Evolutionary conservation across 495 filamentous ascomycete species (phyloP).

Genomic region (Gamarada debralockiae): DNA sequence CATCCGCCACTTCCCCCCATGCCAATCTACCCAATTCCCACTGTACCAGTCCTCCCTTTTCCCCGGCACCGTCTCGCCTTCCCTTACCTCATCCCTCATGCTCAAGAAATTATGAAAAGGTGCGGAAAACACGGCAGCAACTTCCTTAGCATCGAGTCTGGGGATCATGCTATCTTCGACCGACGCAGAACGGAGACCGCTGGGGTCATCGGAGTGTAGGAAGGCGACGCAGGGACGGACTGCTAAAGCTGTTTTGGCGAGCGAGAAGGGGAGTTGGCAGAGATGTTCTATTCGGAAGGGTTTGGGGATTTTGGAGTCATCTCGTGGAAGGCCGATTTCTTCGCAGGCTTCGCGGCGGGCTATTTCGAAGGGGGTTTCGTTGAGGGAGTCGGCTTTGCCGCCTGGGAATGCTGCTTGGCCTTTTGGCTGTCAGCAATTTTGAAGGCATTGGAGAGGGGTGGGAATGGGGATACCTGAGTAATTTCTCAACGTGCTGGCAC

Average conservation of each 20-base stretch:
- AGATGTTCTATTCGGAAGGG: slow-evolving; percentile 82
- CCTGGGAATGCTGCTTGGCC: slow-evolving; percentile 89
- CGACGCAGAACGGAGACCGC: slow-evolving; percentile 2
- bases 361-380: slow-evolving; percentile 59
- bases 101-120: slow-evolving; percentile 71
- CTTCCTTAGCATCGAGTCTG: slow-evolving; percentile 75
- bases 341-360: slow-evolving; percentile 85
- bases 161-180: slow-evolving; percentile 70
- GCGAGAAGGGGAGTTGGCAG: slow-evolving; percentile 73
- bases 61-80: slow-evolving; percentile 35
- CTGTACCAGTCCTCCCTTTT: slow-evolving; percentile 62
- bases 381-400: slow-evolving; percentile 52
- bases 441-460: neutral
- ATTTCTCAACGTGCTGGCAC: slow-evolving; percentile 66
- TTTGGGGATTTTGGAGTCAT: slow-evolving; percentile 54
- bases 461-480: slow-evolving; percentile 30
- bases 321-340: slow-evolving; percentile 80
- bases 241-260: slow-evolving; percentile 76
- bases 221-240: slow-evolving; percentile 86
- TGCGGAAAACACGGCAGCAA: slow-evolving; percentile 86
- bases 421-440: slow-evolving; percentile 10
- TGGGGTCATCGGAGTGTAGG: slow-evolving; percentile 52
- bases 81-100: slow-evolving; percentile 39
- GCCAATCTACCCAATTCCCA: slow-evolving; percentile 62
- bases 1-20: slow-evolving; percentile 64